Base-by-base conservation (phyloP, 176 grass and related monocot species). In the Neostapfia colusana region DNA sequence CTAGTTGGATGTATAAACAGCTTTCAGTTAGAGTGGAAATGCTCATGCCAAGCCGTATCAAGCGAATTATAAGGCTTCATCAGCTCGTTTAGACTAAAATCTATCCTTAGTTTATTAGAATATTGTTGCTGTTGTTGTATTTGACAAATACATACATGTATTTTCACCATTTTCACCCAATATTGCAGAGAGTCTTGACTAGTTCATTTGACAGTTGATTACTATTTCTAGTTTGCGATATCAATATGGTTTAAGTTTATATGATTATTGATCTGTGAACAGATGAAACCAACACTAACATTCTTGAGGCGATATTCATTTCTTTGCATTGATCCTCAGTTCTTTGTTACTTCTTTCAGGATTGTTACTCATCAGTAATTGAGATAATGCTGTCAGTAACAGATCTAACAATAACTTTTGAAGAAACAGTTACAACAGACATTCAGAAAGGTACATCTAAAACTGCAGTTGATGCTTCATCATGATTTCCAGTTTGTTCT, bases 381-480 rank as follows among this genome's bases (percentile, higher is more conserved):
- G 7, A 26, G 38, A 48, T 59, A 24, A 24, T 46, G 14, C 3
- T 39, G 3, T 11, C 26, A 50, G 14, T 55, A 21, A 69, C 31
- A 11, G n/a, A 1, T 64, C 56, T 57, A 37, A 40, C n/a, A 53
- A 13, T 23, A 26, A 21, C 9, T 58, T 26, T 1, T 26, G 23
- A 58, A 58, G 55, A 58, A 56, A 56, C 10, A 26, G 55, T 58
- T 58, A 20, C 23, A 56, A 56, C 20, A 58, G 23, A 25, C 21
- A 58, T 58, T 58, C 55, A 26, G 42, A 73, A 31, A 76, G 53
- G 53, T 83, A 69, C 63, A 61, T 24, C 25, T 25, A 56, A 68
- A 34, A 37, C 15, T 5, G 1, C 10, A 28, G 16, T 49, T 76
- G 28, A 13, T 24, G 20, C 27, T 6, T 60, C 14, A 25, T 55